Evolutionary conservation across 768 basidiomycete species (phyloP).

Genomic region (Pulveroboletus sp.): DNA sequence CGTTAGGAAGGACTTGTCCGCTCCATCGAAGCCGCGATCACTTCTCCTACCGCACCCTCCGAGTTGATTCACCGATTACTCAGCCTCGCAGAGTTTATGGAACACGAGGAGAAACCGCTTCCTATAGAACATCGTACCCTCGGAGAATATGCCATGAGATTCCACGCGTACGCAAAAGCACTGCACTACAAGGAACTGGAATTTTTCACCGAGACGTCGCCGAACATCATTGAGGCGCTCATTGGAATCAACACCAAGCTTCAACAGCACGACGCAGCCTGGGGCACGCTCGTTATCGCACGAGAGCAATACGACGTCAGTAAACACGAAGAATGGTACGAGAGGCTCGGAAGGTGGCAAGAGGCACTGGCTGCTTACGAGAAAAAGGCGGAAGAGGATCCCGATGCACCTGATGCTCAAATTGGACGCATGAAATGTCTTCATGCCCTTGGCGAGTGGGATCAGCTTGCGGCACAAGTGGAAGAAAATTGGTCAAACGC

Average conservation of each 20-base stretch:
- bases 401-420: conserved; percentile 68
- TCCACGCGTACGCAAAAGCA: conserved; percentile 94
- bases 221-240: conserved; percentile 86
- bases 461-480: conserved; percentile 78
- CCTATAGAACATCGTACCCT: conserved; percentile 92
- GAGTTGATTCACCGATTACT: conserved; percentile 89
- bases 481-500: conserved; percentile 85
- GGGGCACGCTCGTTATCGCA: conserved; percentile 91
- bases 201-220: conserved; percentile 88
- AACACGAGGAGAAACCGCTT: conserved; percentile 93
- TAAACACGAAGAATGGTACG: conserved; percentile 98
- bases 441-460: conserved; percentile 98
- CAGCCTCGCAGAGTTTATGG: conserved; percentile 97
- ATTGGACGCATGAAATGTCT: conserved; percentile 93
- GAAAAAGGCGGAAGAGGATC: conserved; percentile 69
- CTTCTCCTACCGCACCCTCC: conserved; percentile 68
- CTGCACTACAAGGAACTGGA: conserved; percentile 98
- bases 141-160: conserved; percentile 89
- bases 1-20: conserved; percentile 88
- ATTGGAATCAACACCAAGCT: conserved; percentile 96
- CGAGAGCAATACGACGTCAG: conserved; percentile 85
- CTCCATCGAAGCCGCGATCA: conserved; percentile 82
- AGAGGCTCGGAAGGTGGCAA: conserved; percentile 93
- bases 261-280: conserved; percentile 96
- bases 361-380: conserved; percentile 87